phyloP scores from a whole-genome alignment of 495 filamentous ascomycete species.

The Tuber brumale region DNA sequence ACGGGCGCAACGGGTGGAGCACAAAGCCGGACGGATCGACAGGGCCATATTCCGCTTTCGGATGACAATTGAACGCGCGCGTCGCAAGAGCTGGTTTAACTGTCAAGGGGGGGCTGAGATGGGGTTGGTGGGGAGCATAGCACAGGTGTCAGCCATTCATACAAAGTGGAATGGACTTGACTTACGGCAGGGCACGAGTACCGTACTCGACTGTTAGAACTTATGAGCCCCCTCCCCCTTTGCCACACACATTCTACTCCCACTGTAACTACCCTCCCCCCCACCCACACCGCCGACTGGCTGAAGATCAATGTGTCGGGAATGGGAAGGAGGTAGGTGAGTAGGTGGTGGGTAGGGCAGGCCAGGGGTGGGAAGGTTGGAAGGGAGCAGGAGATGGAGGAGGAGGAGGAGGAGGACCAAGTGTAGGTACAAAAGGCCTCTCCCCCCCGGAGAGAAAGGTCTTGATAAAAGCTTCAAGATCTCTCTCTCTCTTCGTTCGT shows the following conservation, averaged over 20 bases:
- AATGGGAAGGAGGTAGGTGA: background rate
- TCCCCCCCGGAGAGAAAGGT: background rate
- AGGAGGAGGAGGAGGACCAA: background rate
- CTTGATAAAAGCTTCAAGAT: slow-evolving; percentile 5
- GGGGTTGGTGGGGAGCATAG: background rate
- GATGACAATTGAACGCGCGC: background rate
- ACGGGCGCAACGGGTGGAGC: background rate
- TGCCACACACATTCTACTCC: background rate
- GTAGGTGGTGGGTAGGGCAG: background rate
- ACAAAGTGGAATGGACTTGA: background rate
- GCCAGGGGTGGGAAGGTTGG: slow-evolving; percentile 2
- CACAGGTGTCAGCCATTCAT: background rate
- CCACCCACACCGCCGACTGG: background rate
- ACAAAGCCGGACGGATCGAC: background rate
- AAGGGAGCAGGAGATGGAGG: background rate
- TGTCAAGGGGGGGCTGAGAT: background rate
- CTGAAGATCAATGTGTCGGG: background rate
- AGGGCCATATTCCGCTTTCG: background rate
- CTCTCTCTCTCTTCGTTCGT: background rate
- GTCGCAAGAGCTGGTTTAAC: background rate
- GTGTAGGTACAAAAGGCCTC: background rate
- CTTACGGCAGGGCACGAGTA: background rate
- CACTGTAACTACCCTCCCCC: background rate
- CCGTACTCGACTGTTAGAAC: background rate
- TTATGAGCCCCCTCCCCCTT: background rate